Percentiles rank a stretch among this genome's conserved stretches.
These are phyloP conservation scores for Lactarius trivialis DNA, from an alignment of 768 basidiomycete species.

Conservation along the genomic window DNA sequence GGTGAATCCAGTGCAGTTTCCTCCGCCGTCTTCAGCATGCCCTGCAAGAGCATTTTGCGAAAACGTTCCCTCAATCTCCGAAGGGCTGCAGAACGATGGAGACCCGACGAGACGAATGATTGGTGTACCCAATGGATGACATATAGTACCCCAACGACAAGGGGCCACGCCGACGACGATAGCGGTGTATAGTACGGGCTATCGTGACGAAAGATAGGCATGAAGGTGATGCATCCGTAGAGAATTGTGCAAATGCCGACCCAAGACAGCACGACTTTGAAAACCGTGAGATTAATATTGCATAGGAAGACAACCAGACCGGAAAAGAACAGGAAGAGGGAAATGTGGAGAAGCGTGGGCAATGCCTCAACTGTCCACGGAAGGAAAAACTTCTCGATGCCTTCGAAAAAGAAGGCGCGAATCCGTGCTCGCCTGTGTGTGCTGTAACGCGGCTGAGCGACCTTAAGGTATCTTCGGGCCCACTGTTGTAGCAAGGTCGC, in stretches of 20 bases:
- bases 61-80: not conserved
- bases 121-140: not conserved
- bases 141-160: not conserved
- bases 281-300: not conserved
- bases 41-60: not conserved
- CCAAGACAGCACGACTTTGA: not conserved
- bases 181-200: not conserved
- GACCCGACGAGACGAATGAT: not conserved
- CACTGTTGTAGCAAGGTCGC: too few relatives aligned
- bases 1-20: not conserved
- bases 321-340: not conserved
- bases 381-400: not conserved
- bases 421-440: too few relatives aligned
- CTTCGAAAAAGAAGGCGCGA: not conserved
- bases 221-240: not conserved
- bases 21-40: not conserved
- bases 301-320: not conserved
- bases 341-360: not conserved
- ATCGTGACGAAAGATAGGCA: too few relatives aligned
- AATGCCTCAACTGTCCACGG: not conserved
- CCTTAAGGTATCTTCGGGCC: too few relatives aligned
- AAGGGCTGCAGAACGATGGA: not conserved
- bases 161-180: not conserved
- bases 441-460: too few relatives aligned
- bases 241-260: not conserved